Evolutionary conservation across 2,329 filamentous ascomycete genomes (phyloP).

Genomic region (Venturia nashicola): DNA sequence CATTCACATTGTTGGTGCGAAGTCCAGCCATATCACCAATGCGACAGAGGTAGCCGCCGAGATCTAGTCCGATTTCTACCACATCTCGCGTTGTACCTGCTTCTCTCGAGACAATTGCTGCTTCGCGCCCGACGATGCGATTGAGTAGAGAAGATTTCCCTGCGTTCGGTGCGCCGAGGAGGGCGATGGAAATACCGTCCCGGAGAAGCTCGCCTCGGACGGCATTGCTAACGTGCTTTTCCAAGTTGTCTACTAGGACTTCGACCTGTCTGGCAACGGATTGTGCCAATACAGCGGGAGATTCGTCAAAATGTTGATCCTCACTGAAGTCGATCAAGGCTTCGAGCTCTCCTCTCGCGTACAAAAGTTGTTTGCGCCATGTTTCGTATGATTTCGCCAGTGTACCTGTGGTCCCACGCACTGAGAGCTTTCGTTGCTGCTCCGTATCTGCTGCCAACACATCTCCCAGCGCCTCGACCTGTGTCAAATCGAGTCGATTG

Average conservation of each 20-base stretch:
- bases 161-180: constrained; percentile 84
- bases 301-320: constrained; percentile 93
- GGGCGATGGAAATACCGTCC: constrained; percentile 72
- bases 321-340: constrained; percentile 95
- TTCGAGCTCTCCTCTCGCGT: constrained; percentile 82
- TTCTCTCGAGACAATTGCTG: constrained; percentile 87
- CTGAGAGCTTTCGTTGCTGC: constrained; percentile 78
- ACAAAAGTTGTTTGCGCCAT: constrained; percentile 67
- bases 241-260: constrained; percentile 49
- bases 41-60: constrained; percentile 83
- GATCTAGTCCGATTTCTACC: constrained; percentile 80
- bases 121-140: constrained; percentile 76
- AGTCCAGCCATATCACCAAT: constrained; percentile 93
- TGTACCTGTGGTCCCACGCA: constrained; percentile 60
- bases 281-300: constrained; percentile 55
- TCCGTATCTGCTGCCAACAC: constrained; percentile 62
- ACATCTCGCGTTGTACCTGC: constrained; percentile 91
- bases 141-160: constrained; percentile 95
- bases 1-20: constrained; percentile 34
- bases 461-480: constrained; percentile 57
- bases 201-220: constrained; percentile 73
- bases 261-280: constrained; percentile 57
- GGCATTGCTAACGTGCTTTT: constrained; percentile 61
- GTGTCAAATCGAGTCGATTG: constrained; percentile 70
- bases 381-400: constrained; percentile 66